Percentiles rank a stretch among this genome's conserved stretches.
phyloP scores from a whole-genome alignment of 257 asterid genomes.

The Solanum chiquidenum region DNA sequence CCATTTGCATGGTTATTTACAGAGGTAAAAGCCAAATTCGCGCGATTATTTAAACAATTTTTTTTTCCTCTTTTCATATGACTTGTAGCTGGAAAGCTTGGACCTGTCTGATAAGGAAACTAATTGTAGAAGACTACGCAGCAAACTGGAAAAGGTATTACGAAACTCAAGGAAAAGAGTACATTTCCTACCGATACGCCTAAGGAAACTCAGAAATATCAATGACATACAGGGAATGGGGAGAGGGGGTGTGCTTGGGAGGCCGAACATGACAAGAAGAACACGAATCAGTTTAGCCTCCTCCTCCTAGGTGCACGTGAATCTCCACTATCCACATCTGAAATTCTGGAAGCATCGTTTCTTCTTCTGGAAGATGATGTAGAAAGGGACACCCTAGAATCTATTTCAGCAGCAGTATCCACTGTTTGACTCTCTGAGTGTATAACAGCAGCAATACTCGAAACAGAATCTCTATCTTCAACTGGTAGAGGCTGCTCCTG shows the following conservation, averaged over 20 bases:
- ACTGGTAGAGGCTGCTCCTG: constrained; percentile 41
- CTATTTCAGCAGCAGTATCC: constrained; percentile 80
- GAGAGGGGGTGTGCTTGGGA: neutral
- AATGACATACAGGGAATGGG: neutral
- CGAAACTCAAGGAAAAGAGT: neutral
- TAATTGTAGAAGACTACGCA: neutral
- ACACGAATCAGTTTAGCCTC: constrained; percentile 41
- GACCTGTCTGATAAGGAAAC: neutral
- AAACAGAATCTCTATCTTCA: constrained; percentile 83
- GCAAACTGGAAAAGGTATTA: neutral
- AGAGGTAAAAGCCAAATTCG: neutral
- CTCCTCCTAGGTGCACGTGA: constrained; percentile 94
- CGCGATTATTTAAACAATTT: neutral
- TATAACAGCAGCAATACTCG: constrained; percentile 96
- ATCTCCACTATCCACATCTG: constrained; percentile 91
- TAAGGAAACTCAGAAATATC: neutral
- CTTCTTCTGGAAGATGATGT: constrained; percentile 88
- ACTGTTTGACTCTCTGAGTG: constrained; percentile 93
- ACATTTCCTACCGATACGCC: neutral
- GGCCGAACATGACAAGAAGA: neutral
- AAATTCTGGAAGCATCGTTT: constrained; percentile 55
- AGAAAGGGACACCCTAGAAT: constrained; percentile 71
- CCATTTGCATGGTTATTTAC: constrained; percentile 3
- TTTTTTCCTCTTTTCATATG: neutral
- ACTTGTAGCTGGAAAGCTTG: neutral